Percentiles rank a stretch among this genome's conserved stretches.
phyloP scores from a whole-genome alignment of 208 protist species.

The Sergeia podlipaevii region DNA sequence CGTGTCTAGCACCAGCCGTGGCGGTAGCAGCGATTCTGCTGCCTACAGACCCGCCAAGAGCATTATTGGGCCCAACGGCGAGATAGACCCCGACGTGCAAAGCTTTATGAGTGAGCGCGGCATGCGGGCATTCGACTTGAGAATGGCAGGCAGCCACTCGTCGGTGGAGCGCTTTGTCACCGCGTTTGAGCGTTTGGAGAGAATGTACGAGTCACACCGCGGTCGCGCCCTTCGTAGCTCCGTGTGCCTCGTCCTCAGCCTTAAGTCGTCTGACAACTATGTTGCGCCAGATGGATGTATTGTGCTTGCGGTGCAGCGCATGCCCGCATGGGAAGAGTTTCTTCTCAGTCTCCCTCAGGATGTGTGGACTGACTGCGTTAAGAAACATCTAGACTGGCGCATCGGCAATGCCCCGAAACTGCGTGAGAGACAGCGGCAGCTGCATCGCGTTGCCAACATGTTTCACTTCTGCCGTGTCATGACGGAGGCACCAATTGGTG shows the following conservation, averaged over 20 bases:
- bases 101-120: conserved; percentile 71
- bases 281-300: conserved; percentile 74
- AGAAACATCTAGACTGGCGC: conserved; percentile 70
- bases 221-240: conserved; percentile 56
- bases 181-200: conserved; percentile 72
- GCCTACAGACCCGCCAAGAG: conserved; percentile 39
- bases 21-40: conserved; percentile 24
- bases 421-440: conserved; percentile 50
- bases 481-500: conserved; percentile 47
- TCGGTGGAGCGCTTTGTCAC: conserved; percentile 74
- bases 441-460: conserved; percentile 60
- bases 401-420: conserved; percentile 61
- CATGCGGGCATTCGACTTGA: conserved; percentile 72
- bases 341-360: conserved; percentile 59
- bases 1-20: conserved; percentile 13
- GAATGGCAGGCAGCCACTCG: conserved; percentile 72
- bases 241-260: conserved; percentile 66
- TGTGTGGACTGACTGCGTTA: conserved; percentile 68
- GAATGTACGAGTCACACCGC: conserved; percentile 76
- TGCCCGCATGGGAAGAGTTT: conserved; percentile 75
- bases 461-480: conserved; percentile 60
- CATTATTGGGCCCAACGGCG: conserved; percentile 74
- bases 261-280: conserved; percentile 50
- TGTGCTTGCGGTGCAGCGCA: conserved; percentile 59
- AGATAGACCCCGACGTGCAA: conserved; percentile 69